These are phyloP conservation scores for Triticum monococcum DNA, from an alignment of 176 grass and related monocot genomes.

Conservation along the genomic window DNA sequence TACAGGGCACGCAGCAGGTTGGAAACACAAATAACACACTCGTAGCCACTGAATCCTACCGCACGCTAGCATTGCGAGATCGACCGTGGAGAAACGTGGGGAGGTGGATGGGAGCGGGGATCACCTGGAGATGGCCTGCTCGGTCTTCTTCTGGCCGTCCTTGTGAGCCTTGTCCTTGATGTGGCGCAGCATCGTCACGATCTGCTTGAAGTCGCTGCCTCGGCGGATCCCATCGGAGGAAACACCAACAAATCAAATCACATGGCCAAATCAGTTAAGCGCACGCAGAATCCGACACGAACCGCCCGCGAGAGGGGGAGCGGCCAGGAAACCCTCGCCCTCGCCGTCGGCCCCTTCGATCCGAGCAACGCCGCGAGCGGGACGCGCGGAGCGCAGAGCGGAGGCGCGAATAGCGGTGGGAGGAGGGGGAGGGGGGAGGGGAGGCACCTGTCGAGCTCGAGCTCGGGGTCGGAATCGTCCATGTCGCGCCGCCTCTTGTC, in stretches of 20 bases:
- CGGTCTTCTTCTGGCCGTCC: constrained; percentile 79
- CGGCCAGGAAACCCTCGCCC: constrained; percentile 2
- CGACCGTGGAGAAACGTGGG: background rate
- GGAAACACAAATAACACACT: background rate
- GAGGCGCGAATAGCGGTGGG: background rate
- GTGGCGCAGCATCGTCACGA: constrained; percentile 56
- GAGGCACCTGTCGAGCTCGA: constrained; percentile 40
- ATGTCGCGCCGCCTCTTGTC: constrained; percentile 38
- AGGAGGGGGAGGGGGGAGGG: too few relatives aligned
- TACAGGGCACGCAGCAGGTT: background rate
- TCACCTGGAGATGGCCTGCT: constrained; percentile 78
- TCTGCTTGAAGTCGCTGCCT: constrained; percentile 68
- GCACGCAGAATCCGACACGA: background rate
- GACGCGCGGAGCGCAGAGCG: background rate
- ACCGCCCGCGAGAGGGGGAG: background rate
- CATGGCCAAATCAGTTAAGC: background rate
- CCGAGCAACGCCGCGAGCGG: background rate
- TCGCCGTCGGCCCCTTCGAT: background rate
- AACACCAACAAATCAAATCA: constrained; percentile 1
- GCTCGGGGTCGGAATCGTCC: constrained; percentile 37
- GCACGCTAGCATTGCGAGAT: background rate
- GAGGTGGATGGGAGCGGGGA: background rate
- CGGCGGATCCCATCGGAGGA: background rate
- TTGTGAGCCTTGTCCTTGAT: constrained; percentile 78
- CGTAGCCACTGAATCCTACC: background rate